phyloP scores from a whole-genome alignment of 2,329 filamentous ascomycete genomes.

The Eurotiales sp. region DNA sequence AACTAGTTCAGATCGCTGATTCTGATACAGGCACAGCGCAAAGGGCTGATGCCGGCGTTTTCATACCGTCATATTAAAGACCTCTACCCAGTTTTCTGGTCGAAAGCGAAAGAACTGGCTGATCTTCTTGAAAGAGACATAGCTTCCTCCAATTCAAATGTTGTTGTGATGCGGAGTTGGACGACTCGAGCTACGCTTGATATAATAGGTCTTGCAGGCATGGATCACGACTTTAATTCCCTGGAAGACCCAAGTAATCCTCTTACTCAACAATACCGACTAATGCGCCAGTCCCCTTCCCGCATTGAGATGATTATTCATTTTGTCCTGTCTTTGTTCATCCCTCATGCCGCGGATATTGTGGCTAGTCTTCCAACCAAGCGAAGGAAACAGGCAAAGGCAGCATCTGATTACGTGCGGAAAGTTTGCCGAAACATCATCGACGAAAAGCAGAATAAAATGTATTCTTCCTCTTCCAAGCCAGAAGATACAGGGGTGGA shows the following conservation, averaged over 20 bases:
- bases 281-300: conserved; percentile 16
- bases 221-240: conserved; percentile 67
- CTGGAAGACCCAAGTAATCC: conserved; percentile 58
- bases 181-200: conserved; percentile 67
- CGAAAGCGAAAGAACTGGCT: conserved; percentile 67
- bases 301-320: not conserved
- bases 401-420: conserved; percentile 59
- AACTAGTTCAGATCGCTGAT: not conserved
- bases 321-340: conserved; percentile 28
- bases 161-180: conserved; percentile 59
- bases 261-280: conserved; percentile 45
- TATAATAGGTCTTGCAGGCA: conserved; percentile 69
- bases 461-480: conserved; percentile 31
- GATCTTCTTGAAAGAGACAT: conserved; percentile 53
- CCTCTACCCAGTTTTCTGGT: conserved; percentile 80
- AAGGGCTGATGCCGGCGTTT: conserved; percentile 79
- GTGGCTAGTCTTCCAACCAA: conserved; percentile 63
- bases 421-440: conserved; percentile 66
- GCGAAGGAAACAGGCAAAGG: conserved; percentile 62
- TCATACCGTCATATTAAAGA: conserved; percentile 82
- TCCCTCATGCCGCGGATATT: conserved; percentile 54
- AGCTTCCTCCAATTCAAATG: not conserved
- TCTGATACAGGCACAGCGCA: conserved; percentile 56
- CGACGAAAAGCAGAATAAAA: conserved; percentile 60
- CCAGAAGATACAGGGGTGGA: conserved; percentile 52